Evolutionary conservation across 169 alveolate species (phyloP), one percentile per base, ranked within the genome.

Genomic region (Besnoitia besnoiti): DNA sequence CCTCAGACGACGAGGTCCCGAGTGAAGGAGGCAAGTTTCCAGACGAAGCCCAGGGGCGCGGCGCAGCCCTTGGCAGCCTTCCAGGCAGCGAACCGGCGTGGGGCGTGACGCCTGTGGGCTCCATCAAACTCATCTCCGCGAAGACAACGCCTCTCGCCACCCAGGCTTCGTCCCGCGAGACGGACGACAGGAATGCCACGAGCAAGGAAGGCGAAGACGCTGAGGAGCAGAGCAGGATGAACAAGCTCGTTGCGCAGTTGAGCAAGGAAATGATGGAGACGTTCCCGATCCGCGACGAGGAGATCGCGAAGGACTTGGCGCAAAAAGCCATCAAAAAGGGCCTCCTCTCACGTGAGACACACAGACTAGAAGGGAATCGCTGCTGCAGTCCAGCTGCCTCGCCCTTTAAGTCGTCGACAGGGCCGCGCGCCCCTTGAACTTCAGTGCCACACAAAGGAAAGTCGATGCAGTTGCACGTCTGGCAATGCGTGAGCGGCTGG

Each of bases 231-330:
- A 50, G 5, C 55, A 62, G 0, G 75, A 24, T 40, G 33, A 84
- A 44, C 90, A 75, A 40, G 67, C 93, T 90, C 27, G 73, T 84
- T 30, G 84, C 49, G 37, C 82, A 76, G 93, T 85, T 90, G 50
- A 90, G 93, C 90, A 77, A 44, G 49, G 93, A 90, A 55, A 77
- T 90, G 16, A 87, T 76, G 93, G 93, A 90, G n/a, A 90, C 93
- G 19, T 73, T 90, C 4, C 51, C 82, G 67, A 77, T 90, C 37
- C 84, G 55, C 0, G 93, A 90, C 39, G 67, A 79, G 14, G 59
- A 16, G 59, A 61, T 90, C 37, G 82, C 93, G 42, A 19, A 49
- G n/a, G 62, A 75, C 2, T 85, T 90, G 27, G 93, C 93, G 0
- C 39, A 82, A 0, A 90, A 77, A 59, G 87, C 84, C 42, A 51